Base-by-base conservation (phyloP, 2,329 filamentous ascomycete species). In the Colletotrichum echinochloae region DNA sequence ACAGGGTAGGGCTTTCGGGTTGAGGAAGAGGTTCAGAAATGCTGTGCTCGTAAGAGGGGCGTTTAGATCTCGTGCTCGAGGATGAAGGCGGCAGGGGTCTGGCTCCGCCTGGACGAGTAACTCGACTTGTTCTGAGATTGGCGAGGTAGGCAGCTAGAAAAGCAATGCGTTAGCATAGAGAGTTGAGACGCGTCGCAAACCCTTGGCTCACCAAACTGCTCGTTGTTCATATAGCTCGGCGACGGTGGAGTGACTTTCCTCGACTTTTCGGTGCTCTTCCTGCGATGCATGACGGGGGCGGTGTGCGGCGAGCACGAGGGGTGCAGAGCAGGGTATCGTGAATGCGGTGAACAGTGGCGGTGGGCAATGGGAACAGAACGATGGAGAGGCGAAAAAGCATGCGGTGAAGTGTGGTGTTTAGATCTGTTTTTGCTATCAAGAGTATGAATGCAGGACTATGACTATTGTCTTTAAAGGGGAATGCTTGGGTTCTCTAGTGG, bases 31-130 rank as follows among this genome's bases (percentile, higher is more conserved):
- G 65, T 26, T 75, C 63, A 57, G 78, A 77, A 57, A 76, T 68
- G 60, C 75, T 74, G 63, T 72, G 75, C 37, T 77, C 77, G 63
- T 75, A 67, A 6, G 81, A 79, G 16, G 77, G 75, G 57, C 79
- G 79, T 55, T 78, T 76, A n/a, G 74, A 78, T 61, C 81, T 79
- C 23, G 75, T 77, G 51, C 76, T 77, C 14, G 79, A 75, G 8
- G 70, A 55, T 16, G 71, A 77, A 28, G 87, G 59, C 14, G 59
- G 87, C 65, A 86, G 87, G 70, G 92, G 92, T 73, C 92, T 86
- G 60, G 92, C 91, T 72, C 92, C 92, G 66, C 89, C 91, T 11
- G 92, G 92, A 66, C 92, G 87, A 44, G 87, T 84, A 66, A 89
- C 84, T 61, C 91, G 89, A 79, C 88, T 92, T 74, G 87, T 89